phyloP scores from a whole-genome alignment of 352 stramenopile genomes.

The Phytophthora palmivora region DNA sequence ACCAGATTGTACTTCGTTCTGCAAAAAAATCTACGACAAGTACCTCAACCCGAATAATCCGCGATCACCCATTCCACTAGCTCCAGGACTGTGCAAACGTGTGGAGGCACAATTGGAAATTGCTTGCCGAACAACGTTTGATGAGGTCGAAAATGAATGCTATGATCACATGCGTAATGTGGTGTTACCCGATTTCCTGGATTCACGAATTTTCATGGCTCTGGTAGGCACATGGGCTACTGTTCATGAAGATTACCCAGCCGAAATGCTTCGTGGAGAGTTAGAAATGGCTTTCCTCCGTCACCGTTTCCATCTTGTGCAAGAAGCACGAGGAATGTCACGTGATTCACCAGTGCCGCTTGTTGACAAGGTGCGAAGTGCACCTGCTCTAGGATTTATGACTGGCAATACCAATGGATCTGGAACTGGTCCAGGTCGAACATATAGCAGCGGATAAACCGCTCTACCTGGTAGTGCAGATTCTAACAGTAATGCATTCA shows the following conservation, averaged over 20 bases:
- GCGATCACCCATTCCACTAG: conserved; percentile 61
- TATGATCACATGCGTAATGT: conserved; percentile 80
- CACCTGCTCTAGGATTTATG: conserved; percentile 14
- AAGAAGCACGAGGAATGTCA: conserved; percentile 71
- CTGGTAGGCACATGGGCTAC: conserved; percentile 80
- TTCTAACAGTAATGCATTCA: no score
- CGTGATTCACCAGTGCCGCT: conserved; percentile 57
- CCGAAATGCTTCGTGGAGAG: conserved; percentile 79
- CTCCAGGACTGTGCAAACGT: conserved; percentile 50
- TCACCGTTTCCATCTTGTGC: conserved; percentile 82
- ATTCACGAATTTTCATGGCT: conserved; percentile 88
- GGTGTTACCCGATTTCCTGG: conserved; percentile 79
- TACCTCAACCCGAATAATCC: conserved; percentile 73
- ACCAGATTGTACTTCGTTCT: conserved; percentile 85
- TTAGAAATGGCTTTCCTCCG: conserved; percentile 85
- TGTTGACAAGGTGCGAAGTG: conserved; percentile 30
- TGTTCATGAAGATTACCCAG: conserved; percentile 77
- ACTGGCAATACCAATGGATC: no score
- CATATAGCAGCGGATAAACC: no score
- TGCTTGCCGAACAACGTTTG: conserved; percentile 72
- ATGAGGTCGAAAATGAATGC: conserved; percentile 80
- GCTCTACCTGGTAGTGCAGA: no score
- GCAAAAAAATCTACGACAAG: conserved; percentile 90
- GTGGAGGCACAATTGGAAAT: conserved; percentile 68
- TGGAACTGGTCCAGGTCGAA: no score